Base-by-base conservation (phyloP, 441 rosid genomes). In the Erodium moschatum region DNA sequence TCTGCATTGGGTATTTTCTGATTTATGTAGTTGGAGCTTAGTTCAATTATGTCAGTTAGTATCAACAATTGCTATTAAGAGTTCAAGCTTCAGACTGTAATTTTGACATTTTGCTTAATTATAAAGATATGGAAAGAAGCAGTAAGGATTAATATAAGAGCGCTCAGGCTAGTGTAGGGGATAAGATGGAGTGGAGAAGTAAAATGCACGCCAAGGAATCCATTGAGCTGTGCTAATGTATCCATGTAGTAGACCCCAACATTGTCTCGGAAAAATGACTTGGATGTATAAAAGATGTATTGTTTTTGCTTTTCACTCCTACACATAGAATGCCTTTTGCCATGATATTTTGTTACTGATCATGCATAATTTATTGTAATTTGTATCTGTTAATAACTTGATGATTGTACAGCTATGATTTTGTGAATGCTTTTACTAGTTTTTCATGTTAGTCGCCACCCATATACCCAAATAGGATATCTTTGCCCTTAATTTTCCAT, bases 351-450 rank as follows among this genome's bases (percentile, higher is more conserved):
- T 10, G 3, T 61, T 61, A n/a, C 35, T 61, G 9, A 21, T 27
- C 64, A 8, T 0, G 6, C 9, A 38, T 6, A 38, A 38, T 38
- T 38, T 38, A 5, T 38, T 38, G 42, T 38, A 38, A 1, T 7
- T 38, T 38, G 8, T 38, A 44, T 20, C n/a, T 60, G 64, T 60
- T 20, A 20, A 0, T 19, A 58, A 20, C 2, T 20, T 60, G 15
- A 20, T 60, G 64, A 38, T 5, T 38, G 42, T 21, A 60, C 64
- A 8, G 3, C 27, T 19, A 27, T 56, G 62, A 20, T 19, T 56
- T 8, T 9, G 64, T 24, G 21, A 61, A 61, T 61, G 64, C 2
- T 61, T 61, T 61, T 21, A 61, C n/a, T 61, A 61, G 16, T 61
- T 24, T 58, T 60, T 29, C 64, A 3, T 61, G 64, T 6, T 7